Conservation (phyloP, 331 rosid species). For the Malus hybrid region DNA sequence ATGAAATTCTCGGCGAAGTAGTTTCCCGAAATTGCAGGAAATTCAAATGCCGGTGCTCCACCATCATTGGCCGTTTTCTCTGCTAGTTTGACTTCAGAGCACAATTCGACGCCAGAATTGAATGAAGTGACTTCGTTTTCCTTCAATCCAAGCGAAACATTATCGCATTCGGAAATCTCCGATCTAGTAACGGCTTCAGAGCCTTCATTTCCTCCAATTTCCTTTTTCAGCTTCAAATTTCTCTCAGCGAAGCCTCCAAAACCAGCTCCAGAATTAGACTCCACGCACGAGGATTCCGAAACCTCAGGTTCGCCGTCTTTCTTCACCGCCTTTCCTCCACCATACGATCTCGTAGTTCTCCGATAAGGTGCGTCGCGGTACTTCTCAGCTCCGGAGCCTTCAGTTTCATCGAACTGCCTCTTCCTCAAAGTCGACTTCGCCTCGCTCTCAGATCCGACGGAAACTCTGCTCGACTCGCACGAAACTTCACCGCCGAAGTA, state of each 20-base stretch:
- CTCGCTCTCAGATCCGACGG: conserved; percentile 23
- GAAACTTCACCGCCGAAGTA: conserved; percentile 47
- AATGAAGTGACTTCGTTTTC: conserved; percentile 36
- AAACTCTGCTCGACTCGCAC: conserved; percentile 43
- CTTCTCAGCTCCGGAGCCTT: neutral
- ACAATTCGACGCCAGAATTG: conserved; percentile 26
- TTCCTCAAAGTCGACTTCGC: conserved; percentile 23
- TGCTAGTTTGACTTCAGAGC: conserved; percentile 22
- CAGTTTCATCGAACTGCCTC: conserved; percentile 12
- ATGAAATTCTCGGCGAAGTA: conserved; percentile 13
- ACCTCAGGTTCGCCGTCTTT: conserved; percentile 35
- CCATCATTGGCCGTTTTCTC: conserved; percentile 13
- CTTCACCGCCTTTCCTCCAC: conserved; percentile 12
- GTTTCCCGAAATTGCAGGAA: conserved; percentile 23
- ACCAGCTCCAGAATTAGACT: conserved; percentile 48
- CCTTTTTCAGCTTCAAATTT: conserved; percentile 38
- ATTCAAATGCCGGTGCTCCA: conserved; percentile 45
- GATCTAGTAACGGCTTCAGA: conserved; percentile 32
- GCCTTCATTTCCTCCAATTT: conserved; percentile 23
- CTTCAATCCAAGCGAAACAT: conserved; percentile 15
- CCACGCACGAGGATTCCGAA: conserved; percentile 78
- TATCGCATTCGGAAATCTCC: conserved; percentile 34
- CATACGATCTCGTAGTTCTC: conserved; percentile 22
- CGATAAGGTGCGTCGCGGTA: neutral
- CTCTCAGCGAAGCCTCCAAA: conserved; percentile 16